A percentile compares a stretch with the other conserved stretches of the same genome.
Evolutionary conservation across 1,284 basidiomycete genomes (phyloP).

Genomic region (Cutaneotrichosporon sp.): DNA sequence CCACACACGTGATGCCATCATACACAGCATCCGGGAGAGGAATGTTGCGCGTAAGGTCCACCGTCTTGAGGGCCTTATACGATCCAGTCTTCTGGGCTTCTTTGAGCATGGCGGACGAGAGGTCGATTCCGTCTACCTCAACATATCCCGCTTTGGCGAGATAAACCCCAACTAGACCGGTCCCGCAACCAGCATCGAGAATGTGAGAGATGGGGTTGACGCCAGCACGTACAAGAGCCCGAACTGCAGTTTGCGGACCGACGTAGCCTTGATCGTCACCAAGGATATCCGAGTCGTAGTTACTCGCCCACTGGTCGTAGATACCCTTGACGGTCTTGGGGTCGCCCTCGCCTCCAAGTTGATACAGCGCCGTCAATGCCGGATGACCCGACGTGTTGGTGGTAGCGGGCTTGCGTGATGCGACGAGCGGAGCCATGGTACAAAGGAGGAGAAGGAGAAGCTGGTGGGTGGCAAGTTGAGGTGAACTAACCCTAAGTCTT

Average conservation of each 20-base stretch:
- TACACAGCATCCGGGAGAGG: conserved; percentile 5
- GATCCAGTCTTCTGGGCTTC: conserved; percentile 15
- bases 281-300: conserved; percentile 24
- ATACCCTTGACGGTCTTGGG: conserved; percentile 7
- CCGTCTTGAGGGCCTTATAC: conserved; percentile 10
- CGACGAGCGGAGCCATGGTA: not conserved
- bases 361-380: conserved; percentile 12
- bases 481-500: no score
- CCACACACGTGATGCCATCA: conserved; percentile 18
- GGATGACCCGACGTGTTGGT: conserved; percentile 15
- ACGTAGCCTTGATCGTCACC: conserved; percentile 10
- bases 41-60: conserved; percentile 16
- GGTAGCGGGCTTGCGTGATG: not conserved
- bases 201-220: not conserved
- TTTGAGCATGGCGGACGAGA: conserved; percentile 16
- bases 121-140: conserved; percentile 18
- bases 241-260: not conserved
- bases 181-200: conserved; percentile 23
- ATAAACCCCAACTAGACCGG: conserved; percentile 17
- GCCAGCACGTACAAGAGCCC: conserved; percentile 1
- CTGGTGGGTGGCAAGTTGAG: not conserved
- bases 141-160: conserved; percentile 1
- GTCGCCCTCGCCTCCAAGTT: not conserved
- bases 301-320: conserved; percentile 43
- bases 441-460: not conserved